Evolutionary conservation across 768 basidiomycete species (phyloP).

Genomic region (Lactarius sp.): DNA sequence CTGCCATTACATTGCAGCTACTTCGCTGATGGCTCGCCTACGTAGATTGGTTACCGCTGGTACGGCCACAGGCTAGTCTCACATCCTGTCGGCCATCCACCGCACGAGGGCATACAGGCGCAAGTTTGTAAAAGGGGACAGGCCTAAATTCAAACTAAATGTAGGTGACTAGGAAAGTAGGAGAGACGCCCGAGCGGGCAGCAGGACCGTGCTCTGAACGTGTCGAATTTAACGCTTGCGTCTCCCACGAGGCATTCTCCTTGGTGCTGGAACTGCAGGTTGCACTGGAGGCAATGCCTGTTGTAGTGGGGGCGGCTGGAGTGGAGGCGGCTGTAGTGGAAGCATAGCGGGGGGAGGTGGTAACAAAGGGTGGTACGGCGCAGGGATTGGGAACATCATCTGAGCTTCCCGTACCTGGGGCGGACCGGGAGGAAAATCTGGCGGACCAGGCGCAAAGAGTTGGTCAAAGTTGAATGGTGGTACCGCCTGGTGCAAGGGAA

Average conservation of each 20-base stretch:
- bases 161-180: background rate
- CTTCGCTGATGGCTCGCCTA: too few relatives aligned
- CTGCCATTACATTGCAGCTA: too few relatives aligned
- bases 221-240: background rate
- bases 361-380: background rate
- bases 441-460: slow-evolving; percentile 2
- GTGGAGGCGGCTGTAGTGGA: background rate
- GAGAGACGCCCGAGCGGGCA: background rate
- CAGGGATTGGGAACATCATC: slow-evolving; percentile 2
- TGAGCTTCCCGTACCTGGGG: background rate
- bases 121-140: background rate
- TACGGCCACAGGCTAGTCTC: background rate
- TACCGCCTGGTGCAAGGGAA: background rate
- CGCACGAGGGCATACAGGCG: background rate
- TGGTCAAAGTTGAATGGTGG: slow-evolving; percentile 1
- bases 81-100: background rate
- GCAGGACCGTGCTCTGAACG: background rate
- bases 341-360: background rate
- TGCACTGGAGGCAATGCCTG: background rate
- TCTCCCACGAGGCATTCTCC: slow-evolving; percentile 8
- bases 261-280: background rate
- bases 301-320: background rate
- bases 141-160: background rate
- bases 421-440: background rate
- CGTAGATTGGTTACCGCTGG: too few relatives aligned